Evolutionary conservation across 805 yeast species (phyloP).

Genomic region (Saccharomycopsis guyanensis): DNA sequence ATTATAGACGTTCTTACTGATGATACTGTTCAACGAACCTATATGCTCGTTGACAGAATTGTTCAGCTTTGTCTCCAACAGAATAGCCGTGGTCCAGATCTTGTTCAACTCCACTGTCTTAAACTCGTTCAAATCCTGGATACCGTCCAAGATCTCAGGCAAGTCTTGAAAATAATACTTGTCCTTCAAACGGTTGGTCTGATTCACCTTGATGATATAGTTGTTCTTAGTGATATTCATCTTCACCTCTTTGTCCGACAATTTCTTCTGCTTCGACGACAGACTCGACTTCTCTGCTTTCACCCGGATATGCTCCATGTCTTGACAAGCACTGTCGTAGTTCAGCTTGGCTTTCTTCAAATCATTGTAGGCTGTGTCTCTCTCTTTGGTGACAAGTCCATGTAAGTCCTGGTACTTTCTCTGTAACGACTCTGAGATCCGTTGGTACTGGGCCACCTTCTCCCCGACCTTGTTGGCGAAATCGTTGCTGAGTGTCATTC

Average conservation of each 20-base stretch:
- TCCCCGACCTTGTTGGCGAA: conserved; percentile 52
- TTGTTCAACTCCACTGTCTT: conserved; percentile 66
- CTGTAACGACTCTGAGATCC: conserved; percentile 46
- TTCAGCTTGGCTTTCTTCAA: conserved; percentile 57
- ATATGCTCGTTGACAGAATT: conserved; percentile 38
- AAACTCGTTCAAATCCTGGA: conserved; percentile 77
- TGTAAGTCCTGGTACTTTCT: conserved; percentile 51
- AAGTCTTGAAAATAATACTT: conserved; percentile 88
- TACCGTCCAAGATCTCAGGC: conserved; percentile 80
- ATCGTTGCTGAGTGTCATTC: conserved; percentile 49
- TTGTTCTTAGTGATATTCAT: conserved; percentile 87
- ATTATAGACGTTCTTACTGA: conserved; percentile 61
- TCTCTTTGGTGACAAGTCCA: conserved; percentile 45
- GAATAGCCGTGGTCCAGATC: conserved; percentile 53
- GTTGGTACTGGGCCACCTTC: conserved; percentile 47
- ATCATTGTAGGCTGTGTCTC: conserved; percentile 44
- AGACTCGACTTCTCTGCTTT: conserved; percentile 53
- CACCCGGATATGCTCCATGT: conserved; percentile 72
- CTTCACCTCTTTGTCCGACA: conserved; percentile 56
- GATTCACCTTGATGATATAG: conserved; percentile 70
- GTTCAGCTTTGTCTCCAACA: conserved; percentile 50
- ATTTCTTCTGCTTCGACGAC: conserved; percentile 36
- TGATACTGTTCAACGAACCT: conserved; percentile 43
- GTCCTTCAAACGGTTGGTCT: conserved; percentile 87
- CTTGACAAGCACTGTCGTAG: conserved; percentile 76